A percentile compares a stretch with the other conserved stretches of the same genome.
These are phyloP conservation scores for Candida silvatica DNA, from an alignment of 805 yeast genomes.

Conservation along the genomic window DNA sequence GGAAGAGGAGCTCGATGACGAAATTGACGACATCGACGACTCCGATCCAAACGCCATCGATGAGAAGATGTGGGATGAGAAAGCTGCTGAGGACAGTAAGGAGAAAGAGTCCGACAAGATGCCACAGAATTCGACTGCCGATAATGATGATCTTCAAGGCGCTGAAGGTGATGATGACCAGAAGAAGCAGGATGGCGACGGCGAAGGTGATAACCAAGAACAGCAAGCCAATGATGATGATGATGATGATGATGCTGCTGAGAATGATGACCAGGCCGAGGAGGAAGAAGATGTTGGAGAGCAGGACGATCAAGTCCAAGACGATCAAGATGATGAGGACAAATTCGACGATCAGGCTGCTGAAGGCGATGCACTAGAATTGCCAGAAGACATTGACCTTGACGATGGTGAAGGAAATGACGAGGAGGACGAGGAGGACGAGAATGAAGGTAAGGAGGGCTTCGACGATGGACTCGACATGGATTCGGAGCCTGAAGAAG, in stretches of 20 bases:
- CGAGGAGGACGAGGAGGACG: conserved; percentile 9
- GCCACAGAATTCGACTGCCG: conserved; percentile 37
- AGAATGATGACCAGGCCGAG: conserved; percentile 41
- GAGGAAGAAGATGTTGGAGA: conserved; percentile 70
- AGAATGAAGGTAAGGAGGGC: conserved; percentile 7
- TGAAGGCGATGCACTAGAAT: conserved; percentile 77
- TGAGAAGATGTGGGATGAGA: conserved; percentile 98
- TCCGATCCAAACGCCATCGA: conserved; percentile 92
- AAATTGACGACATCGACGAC: conserved; percentile 81
- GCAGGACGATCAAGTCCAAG: conserved; percentile 67
- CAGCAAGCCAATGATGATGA: conserved; percentile 27
- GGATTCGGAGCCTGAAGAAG: no score
- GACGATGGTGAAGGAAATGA: conserved; percentile 61
- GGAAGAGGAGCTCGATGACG: conserved; percentile 77
- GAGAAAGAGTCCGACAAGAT: conserved; percentile 75
- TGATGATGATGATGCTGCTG: conserved; percentile 34
- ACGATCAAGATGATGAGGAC: conserved; percentile 47
- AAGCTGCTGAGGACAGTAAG: conserved; percentile 64
- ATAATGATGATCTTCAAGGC: conserved; percentile 1
- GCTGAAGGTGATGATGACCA: background rate
- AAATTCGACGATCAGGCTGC: conserved; percentile 68
- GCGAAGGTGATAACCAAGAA: conserved; percentile 23
- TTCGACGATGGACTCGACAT: conserved; percentile 11
- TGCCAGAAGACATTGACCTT: conserved; percentile 87
- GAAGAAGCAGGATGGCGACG: no score